Conservation (phyloP, 495 filamentous ascomycete species). For the Aspergillus funiculosus region DNA sequence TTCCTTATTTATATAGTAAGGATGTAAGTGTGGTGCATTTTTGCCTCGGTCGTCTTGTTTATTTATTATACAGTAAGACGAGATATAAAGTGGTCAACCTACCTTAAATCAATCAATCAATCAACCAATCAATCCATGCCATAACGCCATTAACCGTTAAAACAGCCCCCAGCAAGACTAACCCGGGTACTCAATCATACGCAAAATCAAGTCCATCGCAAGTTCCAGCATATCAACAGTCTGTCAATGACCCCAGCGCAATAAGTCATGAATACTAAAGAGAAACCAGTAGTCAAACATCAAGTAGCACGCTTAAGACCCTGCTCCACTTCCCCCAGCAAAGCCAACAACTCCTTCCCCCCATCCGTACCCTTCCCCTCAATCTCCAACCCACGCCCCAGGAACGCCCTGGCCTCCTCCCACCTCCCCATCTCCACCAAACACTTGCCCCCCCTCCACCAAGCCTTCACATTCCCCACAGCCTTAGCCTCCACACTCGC, state of each 20-base stretch:
- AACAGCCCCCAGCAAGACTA: too few species aligned
- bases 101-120: too few species aligned
- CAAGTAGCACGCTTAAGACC: slow-evolving; percentile 27
- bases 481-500: slow-evolving; percentile 83
- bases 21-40: too few species aligned
- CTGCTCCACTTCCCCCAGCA: slow-evolving; percentile 65
- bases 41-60: too few species aligned
- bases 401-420: slow-evolving; percentile 73
- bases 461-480: slow-evolving; percentile 84
- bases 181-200: too few species aligned
- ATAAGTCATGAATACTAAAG: background rate
- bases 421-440: slow-evolving; percentile 84
- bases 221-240: too few species aligned
- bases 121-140: too few species aligned
- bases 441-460: slow-evolving; percentile 79
- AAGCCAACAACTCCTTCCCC: slow-evolving; percentile 53
- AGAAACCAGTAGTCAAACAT: background rate
- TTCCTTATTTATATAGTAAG: background rate
- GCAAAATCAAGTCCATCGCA: too few species aligned
- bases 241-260: background rate
- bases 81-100: too few species aligned
- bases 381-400: slow-evolving; percentile 71
- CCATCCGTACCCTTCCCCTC: slow-evolving; percentile 64
- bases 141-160: too few species aligned
- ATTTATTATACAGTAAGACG: too few species aligned